Conservation (phyloP, 306 rosid genomes). For the Neltuma alba region DNA sequence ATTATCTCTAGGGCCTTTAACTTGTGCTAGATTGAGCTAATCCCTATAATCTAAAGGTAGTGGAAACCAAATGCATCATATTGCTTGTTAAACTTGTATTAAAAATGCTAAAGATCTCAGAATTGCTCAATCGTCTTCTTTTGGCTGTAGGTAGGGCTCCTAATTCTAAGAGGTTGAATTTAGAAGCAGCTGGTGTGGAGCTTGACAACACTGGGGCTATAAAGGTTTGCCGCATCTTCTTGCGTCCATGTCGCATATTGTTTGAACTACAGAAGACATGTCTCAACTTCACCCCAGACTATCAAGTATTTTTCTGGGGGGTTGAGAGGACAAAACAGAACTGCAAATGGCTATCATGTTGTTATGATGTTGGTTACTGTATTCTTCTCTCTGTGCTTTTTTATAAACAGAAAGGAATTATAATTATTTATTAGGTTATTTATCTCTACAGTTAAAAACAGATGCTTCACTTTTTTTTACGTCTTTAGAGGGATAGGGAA, state of each 20-base stretch:
- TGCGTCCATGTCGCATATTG: constrained; percentile 22
- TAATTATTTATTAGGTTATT: neutral
- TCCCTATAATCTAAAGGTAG: neutral
- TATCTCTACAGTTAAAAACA: neutral
- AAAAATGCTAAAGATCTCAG: neutral
- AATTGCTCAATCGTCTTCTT: constrained; percentile 11
- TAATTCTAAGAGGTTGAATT: constrained; percentile 88
- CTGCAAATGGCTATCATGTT: neutral
- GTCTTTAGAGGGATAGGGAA: neutral
- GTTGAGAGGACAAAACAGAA: neutral
- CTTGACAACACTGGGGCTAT: constrained; percentile 71
- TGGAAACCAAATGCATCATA: neutral
- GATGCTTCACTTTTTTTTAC: neutral
- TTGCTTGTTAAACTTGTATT: neutral
- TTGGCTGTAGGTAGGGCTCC: constrained; percentile 76
- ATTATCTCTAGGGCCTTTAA: neutral
- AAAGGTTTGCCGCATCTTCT: constrained; percentile 55
- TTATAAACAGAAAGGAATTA: neutral
- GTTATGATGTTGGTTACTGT: neutral
- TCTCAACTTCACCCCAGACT: constrained; percentile 13
- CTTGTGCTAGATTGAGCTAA: neutral
- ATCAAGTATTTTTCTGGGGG: neutral
- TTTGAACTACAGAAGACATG: constrained; percentile 24
- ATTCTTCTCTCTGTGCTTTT: neutral
- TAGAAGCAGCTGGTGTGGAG: constrained; percentile 83